A percentile compares a stretch with the other conserved stretches of the same genome.
Conservation (phyloP, 2,329 filamentous ascomycete genomes). For the Cytospora piceicola region DNA sequence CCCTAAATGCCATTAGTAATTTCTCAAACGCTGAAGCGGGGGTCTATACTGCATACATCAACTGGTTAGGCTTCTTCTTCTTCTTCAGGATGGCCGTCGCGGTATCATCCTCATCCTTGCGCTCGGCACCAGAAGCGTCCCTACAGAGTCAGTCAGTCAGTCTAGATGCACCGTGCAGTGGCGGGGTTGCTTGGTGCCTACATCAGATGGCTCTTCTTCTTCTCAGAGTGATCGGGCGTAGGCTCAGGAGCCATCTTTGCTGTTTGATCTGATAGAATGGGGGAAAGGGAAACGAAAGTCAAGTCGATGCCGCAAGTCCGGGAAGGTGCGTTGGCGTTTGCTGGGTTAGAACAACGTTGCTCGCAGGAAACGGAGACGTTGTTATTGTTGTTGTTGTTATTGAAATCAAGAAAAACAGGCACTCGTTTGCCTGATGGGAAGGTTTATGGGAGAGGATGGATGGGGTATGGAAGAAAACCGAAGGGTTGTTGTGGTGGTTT, state of each 20-base stretch:
- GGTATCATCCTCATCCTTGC: conserved; percentile 87
- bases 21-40: background rate
- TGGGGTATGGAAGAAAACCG: conserved; percentile 16
- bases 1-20: conserved; percentile 57
- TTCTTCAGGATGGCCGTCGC: conserved; percentile 98
- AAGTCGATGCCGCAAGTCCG: conserved; percentile 19
- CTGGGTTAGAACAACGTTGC: conserved; percentile 10
- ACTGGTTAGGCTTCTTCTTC: conserved; percentile 99
- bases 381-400: background rate
- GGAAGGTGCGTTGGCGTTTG: conserved; percentile 20
- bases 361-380: conserved; percentile 2
- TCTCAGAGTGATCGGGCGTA: conserved; percentile 57
- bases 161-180: background rate
- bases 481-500: conserved; percentile 10
- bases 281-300: conserved; percentile 21
- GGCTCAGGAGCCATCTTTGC: conserved; percentile 73
- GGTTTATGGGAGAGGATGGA: background rate
- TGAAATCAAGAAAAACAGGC: conserved; percentile 16
- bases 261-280: conserved; percentile 29
- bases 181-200: conserved; percentile 51
- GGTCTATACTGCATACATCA: conserved; percentile 68
- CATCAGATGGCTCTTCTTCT: conserved; percentile 84
- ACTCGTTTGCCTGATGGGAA: conserved; percentile 11
- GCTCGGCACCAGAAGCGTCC: conserved; percentile 86
- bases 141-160: conserved; percentile 48